Percentiles rank a stretch among this genome's conserved stretches.
phyloP scores from a whole-genome alignment of 1,139 yeast genomes.

The Kodamaea anthophila region DNA sequence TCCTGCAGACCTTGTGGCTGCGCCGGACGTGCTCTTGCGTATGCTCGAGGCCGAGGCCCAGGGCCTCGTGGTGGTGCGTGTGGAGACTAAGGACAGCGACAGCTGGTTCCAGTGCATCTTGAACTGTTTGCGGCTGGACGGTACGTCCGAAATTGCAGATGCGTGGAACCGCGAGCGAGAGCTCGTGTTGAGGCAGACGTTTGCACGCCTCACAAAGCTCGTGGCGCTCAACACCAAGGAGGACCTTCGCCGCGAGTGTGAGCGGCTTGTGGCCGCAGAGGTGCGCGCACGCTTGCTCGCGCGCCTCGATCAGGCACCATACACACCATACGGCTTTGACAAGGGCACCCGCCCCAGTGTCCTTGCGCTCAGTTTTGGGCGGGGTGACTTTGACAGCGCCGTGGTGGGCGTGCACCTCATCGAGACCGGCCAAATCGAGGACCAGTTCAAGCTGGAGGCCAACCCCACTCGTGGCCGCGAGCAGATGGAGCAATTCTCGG shows the following conservation, averaged over 20 bases:
- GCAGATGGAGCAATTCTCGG: conserved; percentile 50
- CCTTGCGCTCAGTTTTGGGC: conserved; percentile 77
- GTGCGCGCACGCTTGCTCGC: conserved; percentile 64
- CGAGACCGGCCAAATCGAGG: conserved; percentile 74
- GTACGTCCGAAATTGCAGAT: conserved; percentile 71
- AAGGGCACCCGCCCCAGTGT: conserved; percentile 83
- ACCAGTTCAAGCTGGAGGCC: conserved; percentile 70
- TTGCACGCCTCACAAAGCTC: conserved; percentile 61
- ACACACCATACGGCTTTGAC: conserved; percentile 69
- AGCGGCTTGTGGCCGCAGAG: conserved; percentile 60
- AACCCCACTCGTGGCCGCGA: conserved; percentile 59
- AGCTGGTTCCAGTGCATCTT: conserved; percentile 45
- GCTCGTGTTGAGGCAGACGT: conserved; percentile 57
- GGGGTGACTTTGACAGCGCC: conserved; percentile 81
- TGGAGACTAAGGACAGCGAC: conserved; percentile 38
- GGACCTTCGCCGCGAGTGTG: conserved; percentile 72
- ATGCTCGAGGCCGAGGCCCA: conserved; percentile 86
- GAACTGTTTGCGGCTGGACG: conserved; percentile 69
- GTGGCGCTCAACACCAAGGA: conserved; percentile 78
- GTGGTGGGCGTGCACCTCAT: conserved; percentile 75
- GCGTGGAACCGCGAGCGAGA: conserved; percentile 82
- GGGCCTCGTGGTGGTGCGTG: conserved; percentile 47
- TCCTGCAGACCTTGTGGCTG: conserved; percentile 61
- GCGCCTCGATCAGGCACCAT: conserved; percentile 90
- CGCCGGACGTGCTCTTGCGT: conserved; percentile 78